Evolutionary conservation across 2,329 filamentous ascomycete species (phyloP), one percentile per base, ranked within the genome.

Genomic region (Annulohypoxylon truncatum): DNA sequence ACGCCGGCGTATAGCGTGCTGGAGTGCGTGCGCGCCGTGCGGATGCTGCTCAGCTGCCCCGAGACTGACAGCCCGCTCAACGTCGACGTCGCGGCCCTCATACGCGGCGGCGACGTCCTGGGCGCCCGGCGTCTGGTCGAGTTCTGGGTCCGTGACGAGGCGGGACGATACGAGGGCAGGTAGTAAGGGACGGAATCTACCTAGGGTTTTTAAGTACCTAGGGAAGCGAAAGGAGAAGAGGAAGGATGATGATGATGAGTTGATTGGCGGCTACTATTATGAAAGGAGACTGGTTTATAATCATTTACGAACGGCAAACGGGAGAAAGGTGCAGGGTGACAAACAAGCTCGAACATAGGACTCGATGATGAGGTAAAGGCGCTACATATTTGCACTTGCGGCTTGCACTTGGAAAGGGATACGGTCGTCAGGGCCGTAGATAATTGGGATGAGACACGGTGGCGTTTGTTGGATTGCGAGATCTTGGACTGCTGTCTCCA

Each of bases 1-100:
- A 91, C 92, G 64, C 92, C 94, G 0, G 89, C 93, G 15, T 96
- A 97, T 79, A 94, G 90, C 40, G 85, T 98, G 18, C 86, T 90
- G 33, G 87, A 90, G 74, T 91, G 90, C 66, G 82, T 95, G 74
- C 90, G 91, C 72, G 89, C 89, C 48, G 86, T 95, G 69, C 87
- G 91, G 71, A 86, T 92, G 81, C 83, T 96, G 72, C 82, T 93
- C 62, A 84, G 81, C 24, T 88, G 84, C 67, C 90, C 91, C 1
- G 92, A 90, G 77, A 85, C 88, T 48, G 91, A 95, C 74, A 90
- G 86, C 71, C 92, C 92, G 72, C 82, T 96, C 67, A 94, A 94
- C 78, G 86, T 96, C 24, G 92, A 96, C 77, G 84, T 93, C 29
- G 92, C 92, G 58, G 88, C 88, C 70, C 79, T 96, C 74, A 75